Percentiles rank a stretch among this genome's conserved stretches.
These are phyloP conservation scores for Liquidambar formosana DNA, from an alignment of 164 flowering plant genomes.

Conservation along the genomic window DNA sequence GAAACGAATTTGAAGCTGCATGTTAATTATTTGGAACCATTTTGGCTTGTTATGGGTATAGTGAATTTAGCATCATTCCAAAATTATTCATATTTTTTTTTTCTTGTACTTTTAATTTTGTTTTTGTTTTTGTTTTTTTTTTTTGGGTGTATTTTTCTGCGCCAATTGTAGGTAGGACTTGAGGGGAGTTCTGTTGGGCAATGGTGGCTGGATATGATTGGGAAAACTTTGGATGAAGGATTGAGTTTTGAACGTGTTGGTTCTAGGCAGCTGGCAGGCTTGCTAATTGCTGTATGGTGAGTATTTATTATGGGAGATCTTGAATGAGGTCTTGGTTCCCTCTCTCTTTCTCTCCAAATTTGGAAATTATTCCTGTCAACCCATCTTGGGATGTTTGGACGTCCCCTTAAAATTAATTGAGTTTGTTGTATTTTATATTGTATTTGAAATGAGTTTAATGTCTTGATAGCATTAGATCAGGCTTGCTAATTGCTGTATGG, in stretches of 20 bases:
- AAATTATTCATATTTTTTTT: background rate
- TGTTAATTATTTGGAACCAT: too few relatives aligned
- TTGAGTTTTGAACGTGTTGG: slow-evolving; percentile 82
- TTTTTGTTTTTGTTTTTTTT: too few relatives aligned
- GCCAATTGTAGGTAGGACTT: slow-evolving; percentile 87
- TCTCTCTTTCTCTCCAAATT: too few relatives aligned
- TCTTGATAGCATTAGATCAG: too few relatives aligned
- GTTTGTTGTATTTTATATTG: background rate
- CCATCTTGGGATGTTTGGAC: background rate
- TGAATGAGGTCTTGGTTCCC: background rate
- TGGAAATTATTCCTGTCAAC: background rate
- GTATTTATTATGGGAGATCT: slow-evolving; percentile 13
- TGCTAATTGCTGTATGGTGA: slow-evolving; percentile 89
- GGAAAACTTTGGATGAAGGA: slow-evolving; percentile 81
- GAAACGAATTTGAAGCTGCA: too few relatives aligned
- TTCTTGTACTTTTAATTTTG: background rate
- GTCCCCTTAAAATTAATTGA: background rate
- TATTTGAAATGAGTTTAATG: background rate
- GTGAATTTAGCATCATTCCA: too few relatives aligned
- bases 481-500: slow-evolving; percentile 90
- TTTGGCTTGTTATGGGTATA: too few relatives aligned
- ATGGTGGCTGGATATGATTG: slow-evolving; percentile 93
- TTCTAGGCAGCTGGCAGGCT: slow-evolving; percentile 96
- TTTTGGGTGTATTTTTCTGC: slow-evolving; percentile 17
- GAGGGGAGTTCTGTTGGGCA: slow-evolving; percentile 96